Conservation (phyloP, 768 basidiomycete species). For the Rhizopogon roseolus region DNA sequence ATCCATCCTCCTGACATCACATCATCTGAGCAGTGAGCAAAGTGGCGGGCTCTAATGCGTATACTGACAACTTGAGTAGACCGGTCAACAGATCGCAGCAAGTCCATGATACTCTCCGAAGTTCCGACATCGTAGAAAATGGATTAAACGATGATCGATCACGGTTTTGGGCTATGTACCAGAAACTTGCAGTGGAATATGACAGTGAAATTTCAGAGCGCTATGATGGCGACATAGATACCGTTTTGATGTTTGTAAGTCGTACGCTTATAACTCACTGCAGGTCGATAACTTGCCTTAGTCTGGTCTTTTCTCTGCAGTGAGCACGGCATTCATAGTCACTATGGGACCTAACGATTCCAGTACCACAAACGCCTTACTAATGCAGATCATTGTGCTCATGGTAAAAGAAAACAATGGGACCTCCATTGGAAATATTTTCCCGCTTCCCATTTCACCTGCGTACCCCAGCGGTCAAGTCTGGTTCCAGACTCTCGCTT, state of each 20-base stretch:
- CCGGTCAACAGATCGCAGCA: background rate
- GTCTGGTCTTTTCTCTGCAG: slow-evolving; percentile 12
- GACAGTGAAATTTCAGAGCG: background rate
- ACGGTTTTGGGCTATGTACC: background rate
- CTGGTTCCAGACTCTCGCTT: slow-evolving; percentile 8
- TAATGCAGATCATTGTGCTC: background rate
- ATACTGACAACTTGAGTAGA: background rate
- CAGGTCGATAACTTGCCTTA: background rate
- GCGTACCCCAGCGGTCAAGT: background rate
- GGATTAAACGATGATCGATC: background rate
- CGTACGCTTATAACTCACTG: background rate
- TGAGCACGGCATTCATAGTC: slow-evolving; percentile 9
- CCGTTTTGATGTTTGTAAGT: slow-evolving; percentile 1
- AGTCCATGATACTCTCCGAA: background rate
- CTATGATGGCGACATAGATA: slow-evolving; percentile 1
- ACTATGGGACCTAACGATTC: background rate
- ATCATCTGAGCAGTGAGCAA: background rate
- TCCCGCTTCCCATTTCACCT: background rate
- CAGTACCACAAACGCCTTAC: slow-evolving; percentile 3
- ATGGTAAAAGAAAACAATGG: slow-evolving; percentile 5
- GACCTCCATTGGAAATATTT: background rate
- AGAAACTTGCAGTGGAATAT: slow-evolving; percentile 1
- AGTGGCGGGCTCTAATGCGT: background rate
- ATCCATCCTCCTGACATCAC: background rate
- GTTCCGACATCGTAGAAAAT: background rate